phyloP scores from a whole-genome alignment of 2,329 filamentous ascomycete genomes.

The Fonsecaea multimorphosa region DNA sequence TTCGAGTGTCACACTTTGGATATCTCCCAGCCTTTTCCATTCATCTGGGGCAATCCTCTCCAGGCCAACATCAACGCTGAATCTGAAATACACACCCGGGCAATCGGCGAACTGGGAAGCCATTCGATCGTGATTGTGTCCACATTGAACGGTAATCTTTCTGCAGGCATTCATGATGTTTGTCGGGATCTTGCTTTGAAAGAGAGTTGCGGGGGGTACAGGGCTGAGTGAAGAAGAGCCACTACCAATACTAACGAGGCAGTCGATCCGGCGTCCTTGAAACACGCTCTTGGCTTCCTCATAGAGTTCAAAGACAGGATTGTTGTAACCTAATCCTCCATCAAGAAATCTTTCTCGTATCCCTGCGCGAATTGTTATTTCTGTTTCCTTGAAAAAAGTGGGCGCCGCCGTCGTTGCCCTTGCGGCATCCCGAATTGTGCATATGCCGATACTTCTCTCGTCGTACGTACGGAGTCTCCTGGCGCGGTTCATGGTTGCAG shows the following conservation, averaged over 20 bases:
- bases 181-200: background rate
- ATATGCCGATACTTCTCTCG: background rate
- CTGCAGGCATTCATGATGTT: background rate
- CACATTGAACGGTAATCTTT: background rate
- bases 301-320: constrained; percentile 40
- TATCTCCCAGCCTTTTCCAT: constrained; percentile 4
- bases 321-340: constrained; percentile 52
- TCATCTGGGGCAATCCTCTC: background rate
- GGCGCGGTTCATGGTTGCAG: background rate
- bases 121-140: no score
- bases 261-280: no score
- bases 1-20: constrained; percentile 3
- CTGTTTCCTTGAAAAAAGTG: constrained; percentile 47
- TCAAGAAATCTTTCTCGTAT: constrained; percentile 50
- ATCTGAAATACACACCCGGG: no score
- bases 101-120: no score
- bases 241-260: no score
- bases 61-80: background rate
- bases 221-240: constrained; percentile 39
- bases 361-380: constrained; percentile 43
- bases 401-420: constrained; percentile 53
- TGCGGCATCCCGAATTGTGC: constrained; percentile 51
- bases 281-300: no score
- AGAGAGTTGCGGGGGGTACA: background rate
- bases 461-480: constrained; percentile 3